A percentile compares a stretch with the other conserved stretches of the same genome.
Conservation (phyloP, 257 asterid species). For the Primulina huaijiensis region DNA sequence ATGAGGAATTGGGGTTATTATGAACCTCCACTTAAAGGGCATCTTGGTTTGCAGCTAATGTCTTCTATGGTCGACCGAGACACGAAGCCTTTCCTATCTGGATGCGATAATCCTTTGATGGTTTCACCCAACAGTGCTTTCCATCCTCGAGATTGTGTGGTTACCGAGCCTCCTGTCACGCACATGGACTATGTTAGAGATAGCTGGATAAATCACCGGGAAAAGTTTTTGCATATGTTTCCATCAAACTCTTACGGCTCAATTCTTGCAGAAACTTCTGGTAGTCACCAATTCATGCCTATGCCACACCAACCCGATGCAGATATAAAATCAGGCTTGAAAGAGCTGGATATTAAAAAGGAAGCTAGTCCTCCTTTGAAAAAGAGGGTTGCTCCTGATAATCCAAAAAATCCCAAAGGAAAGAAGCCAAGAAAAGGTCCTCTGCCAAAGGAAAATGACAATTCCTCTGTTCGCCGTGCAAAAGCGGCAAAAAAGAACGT, state of each 20-base stretch:
- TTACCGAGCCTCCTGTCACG: constrained; percentile 55
- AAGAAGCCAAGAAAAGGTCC: constrained; percentile 68
- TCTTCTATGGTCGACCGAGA: constrained; percentile 68
- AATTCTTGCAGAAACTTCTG: constrained; percentile 62
- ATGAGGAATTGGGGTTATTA: constrained; percentile 93
- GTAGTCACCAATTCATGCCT: constrained; percentile 53
- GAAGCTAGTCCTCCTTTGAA: constrained; percentile 48
- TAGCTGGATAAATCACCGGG: constrained; percentile 78
- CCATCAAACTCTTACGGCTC: constrained; percentile 55
- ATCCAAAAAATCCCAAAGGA: constrained; percentile 59
- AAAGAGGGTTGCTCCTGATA: constrained; percentile 46
- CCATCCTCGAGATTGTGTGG: constrained; percentile 57
- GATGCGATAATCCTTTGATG: constrained; percentile 59
- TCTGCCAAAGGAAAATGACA: constrained; percentile 54
- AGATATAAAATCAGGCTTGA: constrained; percentile 36
- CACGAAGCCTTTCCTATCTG: constrained; percentile 59
- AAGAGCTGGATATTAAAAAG: constrained; percentile 47
- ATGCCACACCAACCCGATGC: constrained; percentile 62
- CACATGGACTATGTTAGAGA: constrained; percentile 81
- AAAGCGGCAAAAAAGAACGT: constrained; percentile 70
- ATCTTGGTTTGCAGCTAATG: constrained; percentile 85
- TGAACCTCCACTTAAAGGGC: constrained; percentile 65
- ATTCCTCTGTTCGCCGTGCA: constrained; percentile 51
- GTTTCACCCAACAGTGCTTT: constrained; percentile 58
- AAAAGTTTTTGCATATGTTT: constrained; percentile 69